A percentile compares a stretch with the other conserved stretches of the same genome.
Evolutionary conservation across 1,284 basidiomycete species (phyloP).

Genomic region (Coniferiporia sulphurascens): DNA sequence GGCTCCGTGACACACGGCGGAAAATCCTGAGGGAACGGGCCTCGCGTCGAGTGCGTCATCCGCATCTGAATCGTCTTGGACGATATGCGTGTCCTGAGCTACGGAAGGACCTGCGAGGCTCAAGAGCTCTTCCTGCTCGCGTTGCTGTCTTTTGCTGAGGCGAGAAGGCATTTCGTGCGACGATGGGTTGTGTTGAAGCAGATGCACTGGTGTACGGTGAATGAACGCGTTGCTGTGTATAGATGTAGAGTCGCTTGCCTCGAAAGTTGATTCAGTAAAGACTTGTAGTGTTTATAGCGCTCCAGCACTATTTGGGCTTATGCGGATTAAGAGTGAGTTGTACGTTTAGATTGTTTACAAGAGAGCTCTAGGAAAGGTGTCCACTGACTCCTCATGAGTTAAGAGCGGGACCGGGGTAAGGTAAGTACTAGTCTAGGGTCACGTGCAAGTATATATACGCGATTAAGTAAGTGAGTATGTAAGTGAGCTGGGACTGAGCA

Average conservation of each 20-base stretch:
- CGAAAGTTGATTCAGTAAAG: not conserved
- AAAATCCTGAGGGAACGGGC: conserved; percentile 41
- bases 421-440: not conserved
- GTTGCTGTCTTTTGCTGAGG: conserved; percentile 81
- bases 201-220: not conserved
- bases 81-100: conserved; percentile 25
- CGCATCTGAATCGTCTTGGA: conserved; percentile 27
- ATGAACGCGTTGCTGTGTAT: no score
- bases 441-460: not conserved
- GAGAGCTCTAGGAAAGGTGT: no score
- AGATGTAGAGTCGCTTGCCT: not conserved
- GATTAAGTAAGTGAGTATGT: no score
- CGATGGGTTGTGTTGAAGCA: not conserved
- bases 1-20: conserved; percentile 43
- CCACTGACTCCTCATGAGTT: no score
- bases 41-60: conserved; percentile 26
- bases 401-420: no score
- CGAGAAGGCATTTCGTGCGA: conserved; percentile 53
- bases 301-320: not conserved
- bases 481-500: no score
- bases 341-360: no score
- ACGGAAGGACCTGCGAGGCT: conserved; percentile 36
- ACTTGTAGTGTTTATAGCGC: no score
- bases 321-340: not conserved
- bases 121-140: conserved; percentile 75